Evolutionary conservation across 2,329 filamentous ascomycete species (phyloP).

Genomic region (Penicillium capsulatum): DNA sequence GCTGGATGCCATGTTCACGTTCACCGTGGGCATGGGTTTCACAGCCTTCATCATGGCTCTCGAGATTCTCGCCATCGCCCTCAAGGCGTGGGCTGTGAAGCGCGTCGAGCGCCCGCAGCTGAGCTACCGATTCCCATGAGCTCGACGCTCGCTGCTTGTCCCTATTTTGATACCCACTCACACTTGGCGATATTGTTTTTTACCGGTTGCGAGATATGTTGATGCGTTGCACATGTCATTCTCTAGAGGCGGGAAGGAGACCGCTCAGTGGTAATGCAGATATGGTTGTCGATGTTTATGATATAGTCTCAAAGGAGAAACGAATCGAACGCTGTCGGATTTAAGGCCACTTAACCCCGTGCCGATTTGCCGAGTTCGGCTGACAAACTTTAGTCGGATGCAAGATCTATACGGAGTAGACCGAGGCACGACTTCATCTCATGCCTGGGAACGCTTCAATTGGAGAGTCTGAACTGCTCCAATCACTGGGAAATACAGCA

Average conservation of each 20-base stretch:
- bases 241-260: neutral
- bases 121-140: slow-evolving; percentile 30
- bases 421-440: no score
- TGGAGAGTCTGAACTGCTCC: no score
- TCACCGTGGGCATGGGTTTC: slow-evolving; percentile 80
- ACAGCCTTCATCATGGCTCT: slow-evolving; percentile 82
- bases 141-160: slow-evolving; percentile 3
- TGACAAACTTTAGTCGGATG: neutral
- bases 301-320: neutral
- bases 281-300: no score
- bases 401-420: no score
- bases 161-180: slow-evolving; percentile 15
- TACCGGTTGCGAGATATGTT: neutral
- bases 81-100: slow-evolving; percentile 79
- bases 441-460: no score
- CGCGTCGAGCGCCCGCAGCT: slow-evolving; percentile 35
- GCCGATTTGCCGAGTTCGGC: no score
- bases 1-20: slow-evolving; percentile 87
- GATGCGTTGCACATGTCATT: no score
- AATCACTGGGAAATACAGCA: no score
- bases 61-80: slow-evolving; percentile 68
- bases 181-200: slow-evolving; percentile 9
- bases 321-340: no score
- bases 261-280: neutral
- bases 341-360: no score